Evolutionary conservation across 2,329 filamentous ascomycete species (phyloP).

Genomic region (Botrytis aclada): DNA sequence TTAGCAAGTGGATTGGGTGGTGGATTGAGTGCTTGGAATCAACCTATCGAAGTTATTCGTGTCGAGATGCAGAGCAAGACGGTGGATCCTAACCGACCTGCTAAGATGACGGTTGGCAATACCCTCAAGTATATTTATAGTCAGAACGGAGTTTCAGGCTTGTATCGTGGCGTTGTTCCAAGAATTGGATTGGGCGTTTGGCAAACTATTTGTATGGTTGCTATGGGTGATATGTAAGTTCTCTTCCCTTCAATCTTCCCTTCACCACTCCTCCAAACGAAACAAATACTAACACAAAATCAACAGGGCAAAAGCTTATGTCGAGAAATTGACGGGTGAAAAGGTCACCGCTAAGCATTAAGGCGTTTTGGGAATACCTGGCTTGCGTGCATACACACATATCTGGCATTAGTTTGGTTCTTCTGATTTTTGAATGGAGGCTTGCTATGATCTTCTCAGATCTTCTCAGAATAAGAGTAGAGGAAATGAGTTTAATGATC

Average conservation of each 20-base stretch:
- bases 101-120: slow-evolving; percentile 97
- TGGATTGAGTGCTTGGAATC: slow-evolving; percentile 96
- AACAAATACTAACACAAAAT: slow-evolving; percentile 33
- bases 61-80: slow-evolving; percentile 99
- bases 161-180: slow-evolving; percentile 93
- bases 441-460: slow-evolving; percentile 1
- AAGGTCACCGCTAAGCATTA: slow-evolving; percentile 66
- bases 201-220: slow-evolving; percentile 99
- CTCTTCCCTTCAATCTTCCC: slow-evolving; percentile 9
- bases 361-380: slow-evolving; percentile 34
- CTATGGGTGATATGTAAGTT: slow-evolving; percentile 90
- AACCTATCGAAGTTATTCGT: slow-evolving; percentile 98
- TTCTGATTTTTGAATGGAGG: slow-evolving; percentile 1
- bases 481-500: slow-evolving; percentile 9
- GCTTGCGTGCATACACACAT: slow-evolving; percentile 3
- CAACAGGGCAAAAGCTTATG: slow-evolving; percentile 62
- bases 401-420: slow-evolving; percentile 11
- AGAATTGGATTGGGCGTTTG: slow-evolving; percentile 94
- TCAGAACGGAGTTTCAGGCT: slow-evolving; percentile 81
- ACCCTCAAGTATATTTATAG: slow-evolving; percentile 83
- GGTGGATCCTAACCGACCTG: slow-evolving; percentile 93
- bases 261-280: too few relatives aligned
- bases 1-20: slow-evolving; percentile 81
- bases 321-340: slow-evolving; percentile 65
- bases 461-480: slow-evolving; percentile 6